Evolutionary conservation across 176 grass and related monocot genomes (phyloP).

Genomic region (Aegilops sharonensis): DNA sequence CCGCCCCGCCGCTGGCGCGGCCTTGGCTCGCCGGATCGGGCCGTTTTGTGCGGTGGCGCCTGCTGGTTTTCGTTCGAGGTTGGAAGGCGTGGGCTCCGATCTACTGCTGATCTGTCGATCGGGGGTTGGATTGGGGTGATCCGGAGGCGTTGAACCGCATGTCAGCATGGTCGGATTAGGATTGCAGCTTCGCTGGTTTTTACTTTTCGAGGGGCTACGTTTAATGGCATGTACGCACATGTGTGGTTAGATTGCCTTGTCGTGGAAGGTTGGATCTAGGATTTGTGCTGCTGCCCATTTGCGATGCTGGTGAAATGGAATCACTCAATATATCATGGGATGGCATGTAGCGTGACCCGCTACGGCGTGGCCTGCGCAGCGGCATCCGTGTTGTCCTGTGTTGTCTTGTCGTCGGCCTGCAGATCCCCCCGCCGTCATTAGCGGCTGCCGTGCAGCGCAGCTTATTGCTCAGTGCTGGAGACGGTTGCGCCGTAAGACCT

Average conservation of each 20-base stretch:
- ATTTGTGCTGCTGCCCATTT: not conserved
- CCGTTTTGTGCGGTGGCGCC: too few relatives aligned
- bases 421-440: not conserved
- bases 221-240: not conserved
- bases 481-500: too few relatives aligned
- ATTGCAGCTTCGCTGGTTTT: not conserved
- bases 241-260: conserved; percentile 1
- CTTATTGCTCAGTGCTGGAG: not conserved
- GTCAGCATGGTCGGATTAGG: not conserved
- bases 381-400: not conserved
- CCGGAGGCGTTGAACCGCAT: not conserved
- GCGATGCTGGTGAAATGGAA: not conserved
- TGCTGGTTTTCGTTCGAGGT: not conserved
- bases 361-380: not conserved
- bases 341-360: not conserved
- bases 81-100: not conserved
- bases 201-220: not conserved
- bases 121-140: not conserved
- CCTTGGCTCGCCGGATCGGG: not conserved
- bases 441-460: not conserved
- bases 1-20: too few relatives aligned
- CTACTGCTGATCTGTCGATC: conserved; percentile 12
- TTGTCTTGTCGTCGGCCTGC: too few relatives aligned
- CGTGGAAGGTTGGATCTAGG: not conserved
- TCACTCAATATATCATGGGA: not conserved